A percentile compares a stretch with the other conserved stretches of the same genome.
Conservation (phyloP, 2,329 filamentous ascomycete genomes). For the Aureobasidium sp. region DNA sequence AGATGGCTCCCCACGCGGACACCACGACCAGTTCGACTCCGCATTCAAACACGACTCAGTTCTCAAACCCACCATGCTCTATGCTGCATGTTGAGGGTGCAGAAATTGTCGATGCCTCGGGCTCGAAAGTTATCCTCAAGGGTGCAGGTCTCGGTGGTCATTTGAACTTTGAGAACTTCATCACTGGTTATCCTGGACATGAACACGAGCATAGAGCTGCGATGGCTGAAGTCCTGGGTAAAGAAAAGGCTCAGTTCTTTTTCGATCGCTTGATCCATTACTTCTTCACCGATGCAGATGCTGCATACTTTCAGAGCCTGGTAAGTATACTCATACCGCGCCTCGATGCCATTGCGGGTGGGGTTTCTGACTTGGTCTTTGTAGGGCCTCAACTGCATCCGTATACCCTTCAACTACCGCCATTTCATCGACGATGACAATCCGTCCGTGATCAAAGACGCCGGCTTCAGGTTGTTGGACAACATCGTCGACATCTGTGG, state of each 20-base stretch:
- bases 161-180: conserved; percentile 51
- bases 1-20: conserved; percentile 11
- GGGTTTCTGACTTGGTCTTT: background rate
- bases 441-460: conserved; percentile 38
- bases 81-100: conserved; percentile 37
- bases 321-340: background rate
- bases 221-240: conserved; percentile 45
- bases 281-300: conserved; percentile 52
- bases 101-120: conserved; percentile 40
- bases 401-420: conserved; percentile 53
- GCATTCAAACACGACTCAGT: background rate
- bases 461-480: conserved; percentile 43
- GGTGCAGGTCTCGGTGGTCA: conserved; percentile 33
- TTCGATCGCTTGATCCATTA: conserved; percentile 48
- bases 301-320: conserved; percentile 48
- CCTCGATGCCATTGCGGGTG: background rate
- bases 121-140: conserved; percentile 40
- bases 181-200: conserved; percentile 51
- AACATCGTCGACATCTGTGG: conserved; percentile 41
- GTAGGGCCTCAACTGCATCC: conserved; percentile 47
- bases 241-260: conserved; percentile 51
- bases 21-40: background rate
- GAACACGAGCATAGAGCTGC: conserved; percentile 49
- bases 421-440: conserved; percentile 48
- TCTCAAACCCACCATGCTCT: background rate